These are phyloP conservation scores for Pharnaceum exiguum DNA, from an alignment of 148 eudicot species.

Conservation along the genomic window DNA sequence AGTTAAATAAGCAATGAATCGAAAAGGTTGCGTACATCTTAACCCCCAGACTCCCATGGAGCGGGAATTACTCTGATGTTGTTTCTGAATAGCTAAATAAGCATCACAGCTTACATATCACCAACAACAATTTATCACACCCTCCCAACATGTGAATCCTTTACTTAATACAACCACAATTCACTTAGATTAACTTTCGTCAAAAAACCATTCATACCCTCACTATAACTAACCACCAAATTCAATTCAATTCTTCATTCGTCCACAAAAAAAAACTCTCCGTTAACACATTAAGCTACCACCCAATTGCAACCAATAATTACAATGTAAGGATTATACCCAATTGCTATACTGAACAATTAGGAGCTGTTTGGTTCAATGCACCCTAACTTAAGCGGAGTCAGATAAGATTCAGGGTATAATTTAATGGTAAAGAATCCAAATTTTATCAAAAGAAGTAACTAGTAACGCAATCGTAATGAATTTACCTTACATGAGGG, in stretches of 20 bases:
- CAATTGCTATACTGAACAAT: too few relatives aligned
- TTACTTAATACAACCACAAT: neutral
- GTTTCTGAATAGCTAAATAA: neutral
- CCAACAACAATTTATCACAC: neutral
- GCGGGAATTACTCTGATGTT: neutral
- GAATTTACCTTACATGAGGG: too few relatives aligned
- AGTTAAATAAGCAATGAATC: too few relatives aligned
- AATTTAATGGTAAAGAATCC: too few relatives aligned
- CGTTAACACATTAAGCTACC: neutral
- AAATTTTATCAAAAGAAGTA: too few relatives aligned
- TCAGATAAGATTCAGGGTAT: too few relatives aligned
- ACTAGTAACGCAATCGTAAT: too few relatives aligned
- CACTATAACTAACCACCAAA: neutral
- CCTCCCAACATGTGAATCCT: neutral
- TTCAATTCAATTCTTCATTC: neutral
- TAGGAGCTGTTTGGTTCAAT: too few relatives aligned
- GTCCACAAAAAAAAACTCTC: neutral
- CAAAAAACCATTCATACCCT: neutral
- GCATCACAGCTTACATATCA: neutral
- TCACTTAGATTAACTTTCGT: neutral
- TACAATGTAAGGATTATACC: neutral
- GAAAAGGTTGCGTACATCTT: neutral
- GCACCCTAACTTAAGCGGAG: too few relatives aligned
- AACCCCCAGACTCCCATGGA: neutral
- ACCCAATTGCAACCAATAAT: neutral